A percentile compares a stretch with the other conserved stretches of the same genome.
Conservation (phyloP, 2,329 filamentous ascomycete genomes). For the Dothistroma pini region DNA sequence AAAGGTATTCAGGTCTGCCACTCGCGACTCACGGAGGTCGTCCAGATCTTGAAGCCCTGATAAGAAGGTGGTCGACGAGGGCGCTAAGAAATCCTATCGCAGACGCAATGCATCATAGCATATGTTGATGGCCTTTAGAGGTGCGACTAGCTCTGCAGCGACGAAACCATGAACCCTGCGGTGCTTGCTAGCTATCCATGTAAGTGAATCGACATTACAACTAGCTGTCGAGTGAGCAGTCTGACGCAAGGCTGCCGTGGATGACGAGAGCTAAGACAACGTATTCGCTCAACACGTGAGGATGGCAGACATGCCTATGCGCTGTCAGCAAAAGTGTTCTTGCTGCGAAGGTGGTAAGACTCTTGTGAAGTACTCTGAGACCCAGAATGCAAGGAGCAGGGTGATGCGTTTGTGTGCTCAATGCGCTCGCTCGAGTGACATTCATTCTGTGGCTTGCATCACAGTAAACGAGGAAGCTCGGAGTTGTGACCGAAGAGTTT, state of each 20-base stretch:
- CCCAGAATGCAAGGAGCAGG: not conserved
- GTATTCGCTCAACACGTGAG: not conserved
- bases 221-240: not conserved
- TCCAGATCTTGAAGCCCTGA: not conserved
- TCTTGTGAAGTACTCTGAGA: not conserved
- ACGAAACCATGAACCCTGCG: constrained; percentile 1
- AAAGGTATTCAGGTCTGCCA: not conserved
- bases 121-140: not conserved
- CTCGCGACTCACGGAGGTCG: not conserved
- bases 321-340: not conserved
- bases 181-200: not conserved
- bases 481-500: not conserved
- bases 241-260: not conserved
- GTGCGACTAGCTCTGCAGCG: not conserved
- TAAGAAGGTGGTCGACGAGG: not conserved
- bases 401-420: not conserved
- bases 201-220: not conserved
- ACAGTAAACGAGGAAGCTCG: not conserved
- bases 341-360: not conserved
- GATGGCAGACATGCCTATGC: not conserved
- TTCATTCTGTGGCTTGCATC: not conserved
- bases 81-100: not conserved
- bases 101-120: not conserved
- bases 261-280: not conserved
- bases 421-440: not conserved